Percentiles rank a stretch among this genome's conserved stretches.
phyloP scores from a whole-genome alignment of 202 grass and related monocot species.

The Setaria viridis region DNA sequence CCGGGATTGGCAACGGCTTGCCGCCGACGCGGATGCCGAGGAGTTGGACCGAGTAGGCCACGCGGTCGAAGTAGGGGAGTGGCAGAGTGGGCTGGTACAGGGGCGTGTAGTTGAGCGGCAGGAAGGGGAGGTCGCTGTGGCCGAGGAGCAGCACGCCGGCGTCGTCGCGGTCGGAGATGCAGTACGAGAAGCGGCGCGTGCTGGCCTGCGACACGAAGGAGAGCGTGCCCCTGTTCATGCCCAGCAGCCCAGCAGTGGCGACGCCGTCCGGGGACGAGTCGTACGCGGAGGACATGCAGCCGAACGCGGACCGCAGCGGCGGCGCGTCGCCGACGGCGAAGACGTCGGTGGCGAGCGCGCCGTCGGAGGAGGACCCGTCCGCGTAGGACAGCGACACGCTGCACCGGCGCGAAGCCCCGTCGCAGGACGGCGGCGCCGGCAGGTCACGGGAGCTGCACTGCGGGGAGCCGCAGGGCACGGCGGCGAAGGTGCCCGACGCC shows the following conservation, averaged over 20 bases:
- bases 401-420: conserved; percentile 60
- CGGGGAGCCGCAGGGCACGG: conserved; percentile 73
- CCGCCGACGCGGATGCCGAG: conserved; percentile 78
- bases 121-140: conserved; percentile 77
- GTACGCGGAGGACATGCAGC: conserved; percentile 78
- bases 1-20: conserved; percentile 59
- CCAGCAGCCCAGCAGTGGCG: conserved; percentile 70
- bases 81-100: conserved; percentile 67
- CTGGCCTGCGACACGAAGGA: conserved; percentile 85
- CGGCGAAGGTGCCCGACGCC: conserved; percentile 68
- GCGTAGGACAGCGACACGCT: conserved; percentile 83
- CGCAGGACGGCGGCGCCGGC: conserved; percentile 73
- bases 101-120: conserved; percentile 92
- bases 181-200: conserved; percentile 91
- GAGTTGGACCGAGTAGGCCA: conserved; percentile 87
- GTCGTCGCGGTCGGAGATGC: conserved; percentile 93
- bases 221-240: conserved; percentile 87
- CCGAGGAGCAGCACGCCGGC: conserved; percentile 85
- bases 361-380: conserved; percentile 85
- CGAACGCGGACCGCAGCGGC: conserved; percentile 73
- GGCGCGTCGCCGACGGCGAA: conserved; percentile 64
- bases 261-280: conserved; percentile 65
- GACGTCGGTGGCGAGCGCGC: conserved; percentile 79
- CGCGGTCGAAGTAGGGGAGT: conserved; percentile 94
- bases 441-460: conserved; percentile 77